A percentile compares a stretch with the other conserved stretches of the same genome.
phyloP scores from a whole-genome alignment of 2,329 filamentous ascomycete genomes.

The Lojkania enalia region DNA sequence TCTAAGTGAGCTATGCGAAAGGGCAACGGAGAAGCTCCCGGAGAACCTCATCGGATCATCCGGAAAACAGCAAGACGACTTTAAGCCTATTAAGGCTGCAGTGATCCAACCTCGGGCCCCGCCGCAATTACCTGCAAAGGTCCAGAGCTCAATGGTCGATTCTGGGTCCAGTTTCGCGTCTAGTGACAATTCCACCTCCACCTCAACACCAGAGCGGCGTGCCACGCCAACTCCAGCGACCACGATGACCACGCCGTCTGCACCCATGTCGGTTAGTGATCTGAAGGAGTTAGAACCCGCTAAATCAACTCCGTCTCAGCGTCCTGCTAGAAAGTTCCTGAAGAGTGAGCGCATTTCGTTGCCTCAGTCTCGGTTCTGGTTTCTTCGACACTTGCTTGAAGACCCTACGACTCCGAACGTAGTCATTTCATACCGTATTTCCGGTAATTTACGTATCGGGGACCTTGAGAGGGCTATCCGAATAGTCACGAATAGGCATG shows the following conservation, averaged over 20 bases:
- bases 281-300: neutral
- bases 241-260: neutral
- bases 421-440: constrained; percentile 35
- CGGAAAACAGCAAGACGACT: neutral
- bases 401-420: constrained; percentile 50
- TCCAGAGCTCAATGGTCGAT: neutral
- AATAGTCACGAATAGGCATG: constrained; percentile 34
- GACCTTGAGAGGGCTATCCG: constrained; percentile 42
- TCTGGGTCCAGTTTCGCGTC: neutral
- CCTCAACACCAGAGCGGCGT: neutral
- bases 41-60: neutral
- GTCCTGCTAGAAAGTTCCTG: constrained; percentile 14
- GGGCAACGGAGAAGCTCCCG: constrained; percentile 7
- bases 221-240: no score
- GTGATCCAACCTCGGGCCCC: neutral
- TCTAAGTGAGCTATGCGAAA: constrained; percentile 8
- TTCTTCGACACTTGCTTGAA: constrained; percentile 37
- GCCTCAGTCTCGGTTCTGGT: constrained; percentile 51
- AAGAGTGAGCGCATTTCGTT: constrained; percentile 40
- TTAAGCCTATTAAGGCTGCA: neutral
- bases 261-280: neutral
- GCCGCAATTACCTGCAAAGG: neutral
- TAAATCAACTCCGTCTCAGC: constrained; percentile 5
- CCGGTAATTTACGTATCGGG: constrained; percentile 36
- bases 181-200: neutral